phyloP scores from a whole-genome alignment of 331 rosid species.

The Saraca asoca region DNA sequence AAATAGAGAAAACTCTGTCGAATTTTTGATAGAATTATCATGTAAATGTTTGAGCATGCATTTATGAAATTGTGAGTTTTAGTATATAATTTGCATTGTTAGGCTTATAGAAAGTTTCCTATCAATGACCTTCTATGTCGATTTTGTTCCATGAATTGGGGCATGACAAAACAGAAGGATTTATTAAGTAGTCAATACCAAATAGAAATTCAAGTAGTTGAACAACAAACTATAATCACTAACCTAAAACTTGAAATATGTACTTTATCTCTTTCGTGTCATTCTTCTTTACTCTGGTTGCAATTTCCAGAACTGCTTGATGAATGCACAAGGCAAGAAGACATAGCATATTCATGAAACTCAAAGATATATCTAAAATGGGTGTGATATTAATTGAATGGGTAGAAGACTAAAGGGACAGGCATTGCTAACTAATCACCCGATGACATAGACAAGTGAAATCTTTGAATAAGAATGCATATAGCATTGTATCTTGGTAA shows the following conservation, averaged over 20 bases:
- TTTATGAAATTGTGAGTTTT: too few relatives aligned
- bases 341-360: slow-evolving; percentile 31
- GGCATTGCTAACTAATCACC: too few relatives aligned
- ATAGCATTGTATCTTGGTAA: not conserved
- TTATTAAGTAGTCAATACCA: slow-evolving; percentile 25
- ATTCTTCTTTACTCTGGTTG: slow-evolving; percentile 97
- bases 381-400: not conserved
- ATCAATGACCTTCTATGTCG: too few relatives aligned
- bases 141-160: slow-evolving; percentile 28
- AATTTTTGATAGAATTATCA: too few relatives aligned
- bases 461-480: too few relatives aligned
- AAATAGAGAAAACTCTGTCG: too few relatives aligned
- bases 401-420: too few relatives aligned
- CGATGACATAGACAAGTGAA: too few relatives aligned
- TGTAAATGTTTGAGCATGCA: too few relatives aligned
- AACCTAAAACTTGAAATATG: slow-evolving; percentile 25
- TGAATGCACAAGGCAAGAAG: slow-evolving; percentile 41
- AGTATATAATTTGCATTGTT: too few relatives aligned
- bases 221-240: slow-evolving; percentile 29
- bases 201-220: slow-evolving; percentile 20
- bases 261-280: slow-evolving; percentile 97
- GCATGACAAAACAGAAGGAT: slow-evolving; percentile 17
- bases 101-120: too few relatives aligned
- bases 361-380: slow-evolving; percentile 12
- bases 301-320: slow-evolving; percentile 97